A percentile compares a stretch with the other conserved stretches of the same genome.
Evolutionary conservation across 2,329 filamentous ascomycete species (phyloP).

Genomic region (Tothia fuscella): DNA sequence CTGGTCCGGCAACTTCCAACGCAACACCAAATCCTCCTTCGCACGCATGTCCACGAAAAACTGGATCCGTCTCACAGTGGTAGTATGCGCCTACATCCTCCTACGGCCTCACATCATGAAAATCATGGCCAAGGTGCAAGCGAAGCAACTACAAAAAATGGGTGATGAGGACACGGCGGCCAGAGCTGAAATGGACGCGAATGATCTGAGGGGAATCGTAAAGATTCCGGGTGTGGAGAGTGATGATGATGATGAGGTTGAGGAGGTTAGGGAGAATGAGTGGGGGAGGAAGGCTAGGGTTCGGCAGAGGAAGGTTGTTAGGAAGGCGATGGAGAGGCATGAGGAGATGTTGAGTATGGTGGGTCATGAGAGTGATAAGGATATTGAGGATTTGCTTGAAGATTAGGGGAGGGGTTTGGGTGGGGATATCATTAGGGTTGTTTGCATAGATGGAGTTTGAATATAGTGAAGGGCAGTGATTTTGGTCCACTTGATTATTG

Average conservation of each 20-base stretch:
- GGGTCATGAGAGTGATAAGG: conserved; percentile 59
- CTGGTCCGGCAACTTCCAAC: conserved; percentile 24
- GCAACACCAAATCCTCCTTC: conserved; percentile 32
- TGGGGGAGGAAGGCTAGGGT: conserved; percentile 62
- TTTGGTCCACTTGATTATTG: too few relatives aligned
- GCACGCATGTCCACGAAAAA: conserved; percentile 31
- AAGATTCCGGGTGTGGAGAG: conserved; percentile 41
- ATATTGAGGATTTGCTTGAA: conserved; percentile 60
- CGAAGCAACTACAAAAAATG: conserved; percentile 47
- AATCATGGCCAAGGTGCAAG: conserved; percentile 49
- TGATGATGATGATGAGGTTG: conserved; percentile 32
- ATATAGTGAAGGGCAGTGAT: too few relatives aligned
- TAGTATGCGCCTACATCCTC: conserved; percentile 62
- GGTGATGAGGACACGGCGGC: conserved; percentile 22
- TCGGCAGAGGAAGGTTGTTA: conserved; percentile 55
- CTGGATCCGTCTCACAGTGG: conserved; percentile 55
- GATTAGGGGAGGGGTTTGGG: conserved; percentile 32
- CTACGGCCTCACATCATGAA: conserved; percentile 64
- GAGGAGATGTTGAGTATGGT: conserved; percentile 44
- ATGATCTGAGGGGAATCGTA: conserved; percentile 34
- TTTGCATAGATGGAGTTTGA: too few relatives aligned
- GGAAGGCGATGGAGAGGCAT: conserved; percentile 50
- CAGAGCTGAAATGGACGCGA: conserved; percentile 25
- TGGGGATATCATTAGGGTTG: too few relatives aligned
- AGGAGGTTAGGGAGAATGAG: conserved; percentile 36